Evolutionary conservation across 208 protist species (phyloP).

Genomic region (Crithidia brevicula): DNA sequence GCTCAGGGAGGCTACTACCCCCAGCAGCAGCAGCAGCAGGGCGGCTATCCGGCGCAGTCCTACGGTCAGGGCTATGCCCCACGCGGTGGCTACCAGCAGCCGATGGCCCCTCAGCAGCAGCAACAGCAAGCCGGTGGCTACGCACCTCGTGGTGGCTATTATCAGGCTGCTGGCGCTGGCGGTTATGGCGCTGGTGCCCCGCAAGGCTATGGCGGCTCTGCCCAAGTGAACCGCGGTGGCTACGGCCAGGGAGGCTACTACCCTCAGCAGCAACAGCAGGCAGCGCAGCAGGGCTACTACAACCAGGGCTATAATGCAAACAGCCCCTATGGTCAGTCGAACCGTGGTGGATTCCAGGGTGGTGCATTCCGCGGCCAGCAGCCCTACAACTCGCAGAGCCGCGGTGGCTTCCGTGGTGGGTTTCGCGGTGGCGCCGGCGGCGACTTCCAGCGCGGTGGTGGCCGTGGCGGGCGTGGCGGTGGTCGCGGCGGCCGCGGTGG

Average conservation of each 20-base stretch:
- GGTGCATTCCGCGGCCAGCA: constrained; percentile 27
- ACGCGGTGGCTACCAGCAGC: constrained; percentile 33
- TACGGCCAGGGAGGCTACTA: constrained; percentile 25
- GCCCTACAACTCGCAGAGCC: constrained; percentile 11
- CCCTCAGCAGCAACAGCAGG: constrained; percentile 24
- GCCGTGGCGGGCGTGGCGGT: constrained; percentile 30
- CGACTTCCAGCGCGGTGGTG: constrained; percentile 21
- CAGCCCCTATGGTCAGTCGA: constrained; percentile 5
- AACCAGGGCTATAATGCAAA: constrained; percentile 24
- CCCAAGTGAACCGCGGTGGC: neutral
- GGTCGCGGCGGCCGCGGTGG: constrained; percentile 28
- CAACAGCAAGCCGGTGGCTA: constrained; percentile 21
- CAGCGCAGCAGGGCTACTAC: constrained; percentile 20
- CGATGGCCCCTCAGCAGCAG: too few species aligned
- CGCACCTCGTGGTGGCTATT: constrained; percentile 15
- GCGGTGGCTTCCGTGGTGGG: constrained; percentile 24
- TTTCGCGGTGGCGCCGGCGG: constrained; percentile 24
- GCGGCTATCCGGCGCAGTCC: neutral
- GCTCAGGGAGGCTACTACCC: constrained; percentile 31
- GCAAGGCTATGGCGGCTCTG: constrained; percentile 5
- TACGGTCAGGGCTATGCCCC: constrained; percentile 21
- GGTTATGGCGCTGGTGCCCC: constrained; percentile 7
- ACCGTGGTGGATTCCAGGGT: constrained; percentile 28
- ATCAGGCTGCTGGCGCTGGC: too few species aligned
- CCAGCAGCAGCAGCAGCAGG: constrained; percentile 32